These are phyloP conservation scores for Cenchrus fungigraminus DNA, from an alignment of 176 grass and related monocot genomes.

Conservation along the genomic window DNA sequence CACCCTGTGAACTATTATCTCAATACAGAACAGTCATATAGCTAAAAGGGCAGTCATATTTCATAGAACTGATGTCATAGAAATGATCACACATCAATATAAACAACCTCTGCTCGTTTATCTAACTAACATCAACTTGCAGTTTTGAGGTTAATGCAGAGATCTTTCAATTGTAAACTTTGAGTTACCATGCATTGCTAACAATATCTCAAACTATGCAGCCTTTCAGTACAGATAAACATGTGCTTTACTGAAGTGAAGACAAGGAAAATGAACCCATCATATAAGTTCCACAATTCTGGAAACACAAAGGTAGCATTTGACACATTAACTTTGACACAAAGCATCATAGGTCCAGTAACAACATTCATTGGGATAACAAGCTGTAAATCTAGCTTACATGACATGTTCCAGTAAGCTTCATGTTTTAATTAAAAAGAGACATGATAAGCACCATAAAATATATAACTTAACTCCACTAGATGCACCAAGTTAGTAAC, in stretches of 20 bases:
- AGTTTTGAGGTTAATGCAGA: neutral
- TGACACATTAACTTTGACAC: neutral
- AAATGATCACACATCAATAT: neutral
- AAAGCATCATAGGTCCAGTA: neutral
- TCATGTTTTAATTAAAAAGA: neutral
- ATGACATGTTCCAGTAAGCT: neutral
- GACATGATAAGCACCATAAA: neutral
- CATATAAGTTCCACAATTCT: neutral
- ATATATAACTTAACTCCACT: neutral
- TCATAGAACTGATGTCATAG: too few relatives aligned
- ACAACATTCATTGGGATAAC: neutral
- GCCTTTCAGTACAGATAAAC: neutral
- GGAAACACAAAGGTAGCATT: neutral
- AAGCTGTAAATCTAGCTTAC: neutral
- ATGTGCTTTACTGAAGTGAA: neutral
- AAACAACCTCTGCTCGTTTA: neutral
- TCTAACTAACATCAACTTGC: neutral
- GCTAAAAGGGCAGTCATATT: too few relatives aligned
- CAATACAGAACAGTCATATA: too few relatives aligned
- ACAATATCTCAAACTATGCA: neutral
- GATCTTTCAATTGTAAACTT: neutral
- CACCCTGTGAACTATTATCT: neutral
- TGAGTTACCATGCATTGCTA: neutral
- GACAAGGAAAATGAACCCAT: neutral
- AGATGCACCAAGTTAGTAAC: neutral